Conservation (phyloP, 345 rosid species). For the Boechera retrofracta region DNA sequence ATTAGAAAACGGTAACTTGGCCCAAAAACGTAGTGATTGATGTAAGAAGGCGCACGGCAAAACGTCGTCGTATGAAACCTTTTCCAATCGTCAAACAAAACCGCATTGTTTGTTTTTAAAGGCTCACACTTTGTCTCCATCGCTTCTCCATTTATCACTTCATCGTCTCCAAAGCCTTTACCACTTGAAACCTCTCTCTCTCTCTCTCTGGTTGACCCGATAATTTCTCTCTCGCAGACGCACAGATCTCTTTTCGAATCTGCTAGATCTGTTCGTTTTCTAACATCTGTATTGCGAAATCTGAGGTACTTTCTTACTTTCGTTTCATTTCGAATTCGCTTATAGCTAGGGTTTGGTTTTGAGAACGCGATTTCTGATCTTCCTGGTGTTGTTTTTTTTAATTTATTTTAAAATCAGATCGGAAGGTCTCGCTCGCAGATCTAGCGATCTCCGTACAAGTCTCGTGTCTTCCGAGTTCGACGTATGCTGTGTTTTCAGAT, state of each 20-base stretch:
- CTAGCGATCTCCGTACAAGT: slow-evolving; percentile 23
- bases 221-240: slow-evolving; percentile 22
- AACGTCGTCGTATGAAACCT: slow-evolving; percentile 34
- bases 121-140: slow-evolving; percentile 23
- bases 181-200: slow-evolving; percentile 21
- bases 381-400: neutral
- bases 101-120: neutral
- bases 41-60: neutral
- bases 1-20: slow-evolving; percentile 11
- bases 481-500: slow-evolving; percentile 57
- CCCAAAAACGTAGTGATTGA: slow-evolving; percentile 37
- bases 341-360: slow-evolving; percentile 30
- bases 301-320: slow-evolving; percentile 26
- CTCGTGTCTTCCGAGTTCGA: slow-evolving; percentile 10
- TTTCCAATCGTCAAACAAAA: neutral
- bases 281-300: slow-evolving; percentile 27
- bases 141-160: slow-evolving; percentile 38
- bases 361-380: neutral
- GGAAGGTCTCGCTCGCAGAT: slow-evolving; percentile 35
- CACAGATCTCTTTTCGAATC: slow-evolving; percentile 36
- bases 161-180: neutral
- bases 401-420: slow-evolving; percentile 10
- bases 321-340: neutral
- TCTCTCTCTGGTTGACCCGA: slow-evolving; percentile 38
- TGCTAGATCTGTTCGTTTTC: slow-evolving; percentile 41